Percentiles rank a stretch among this genome's conserved stretches.
Conservation (phyloP, 192 early-diverging fungal genomes). For the Backusella luteola region DNA sequence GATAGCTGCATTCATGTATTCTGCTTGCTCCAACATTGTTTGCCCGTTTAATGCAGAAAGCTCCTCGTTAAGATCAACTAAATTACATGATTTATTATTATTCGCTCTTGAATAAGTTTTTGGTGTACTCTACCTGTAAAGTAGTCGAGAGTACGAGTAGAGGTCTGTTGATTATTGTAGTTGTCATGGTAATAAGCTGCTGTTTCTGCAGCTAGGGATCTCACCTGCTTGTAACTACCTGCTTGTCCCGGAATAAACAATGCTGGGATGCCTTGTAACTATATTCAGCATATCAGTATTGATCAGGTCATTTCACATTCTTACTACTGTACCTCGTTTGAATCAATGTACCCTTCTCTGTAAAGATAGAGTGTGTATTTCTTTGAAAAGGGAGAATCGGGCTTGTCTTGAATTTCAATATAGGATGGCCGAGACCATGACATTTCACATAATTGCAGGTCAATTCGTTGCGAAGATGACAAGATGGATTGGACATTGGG, state of each 20-base stretch:
- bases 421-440: constrained; percentile 53
- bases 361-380: constrained; percentile 81
- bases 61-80: constrained; percentile 85
- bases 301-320: not conserved
- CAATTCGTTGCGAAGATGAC: constrained; percentile 27
- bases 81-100: not conserved
- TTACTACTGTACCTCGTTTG: constrained; percentile 22
- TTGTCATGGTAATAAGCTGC: constrained; percentile 51
- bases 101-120: not conserved
- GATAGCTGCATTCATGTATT: constrained; percentile 77
- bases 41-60: constrained; percentile 84
- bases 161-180: not conserved
- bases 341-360: constrained; percentile 57
- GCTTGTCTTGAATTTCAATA: constrained; percentile 30
- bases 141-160: constrained; percentile 43
- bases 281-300: not conserved
- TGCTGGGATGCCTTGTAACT: constrained; percentile 70
- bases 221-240: constrained; percentile 88
- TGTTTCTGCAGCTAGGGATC: constrained; percentile 76
- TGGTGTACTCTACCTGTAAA: constrained; percentile 46
- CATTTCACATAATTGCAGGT: constrained; percentile 49
- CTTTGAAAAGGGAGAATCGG: constrained; percentile 49
- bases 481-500: not conserved
- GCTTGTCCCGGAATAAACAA: constrained; percentile 96
- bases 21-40: constrained; percentile 77